Conservation (phyloP, 2,329 filamentous ascomycete species). For the Colletotrichum orbiculare region DNA sequence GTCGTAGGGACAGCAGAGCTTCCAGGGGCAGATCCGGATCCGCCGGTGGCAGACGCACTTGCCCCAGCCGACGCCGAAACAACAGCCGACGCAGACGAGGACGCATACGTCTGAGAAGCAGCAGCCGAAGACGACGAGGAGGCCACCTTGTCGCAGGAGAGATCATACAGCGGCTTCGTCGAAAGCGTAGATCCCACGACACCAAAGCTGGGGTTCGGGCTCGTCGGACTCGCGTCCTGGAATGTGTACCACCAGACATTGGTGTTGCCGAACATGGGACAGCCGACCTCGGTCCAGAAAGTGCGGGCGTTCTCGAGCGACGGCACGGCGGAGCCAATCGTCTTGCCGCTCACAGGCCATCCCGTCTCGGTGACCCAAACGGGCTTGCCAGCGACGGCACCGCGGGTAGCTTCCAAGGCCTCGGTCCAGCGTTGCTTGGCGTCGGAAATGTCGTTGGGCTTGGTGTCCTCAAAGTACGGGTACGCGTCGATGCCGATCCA, state of each 20-base stretch:
- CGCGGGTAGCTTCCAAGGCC: conserved; percentile 70
- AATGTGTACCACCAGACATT: conserved; percentile 84
- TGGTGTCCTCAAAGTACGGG: conserved; percentile 82
- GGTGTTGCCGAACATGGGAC: conserved; percentile 71
- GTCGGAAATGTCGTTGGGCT: conserved; percentile 72
- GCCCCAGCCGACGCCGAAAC: conserved; percentile 26
- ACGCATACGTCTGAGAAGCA: conserved; percentile 38
- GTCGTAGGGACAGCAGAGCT: conserved; percentile 30
- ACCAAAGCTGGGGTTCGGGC: conserved; percentile 77
- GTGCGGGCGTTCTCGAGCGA: conserved; percentile 75
- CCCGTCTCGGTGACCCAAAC: conserved; percentile 93
- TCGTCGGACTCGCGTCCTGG: conserved; percentile 70
- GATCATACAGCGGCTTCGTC: conserved; percentile 69
- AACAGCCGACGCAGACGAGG: conserved; percentile 24
- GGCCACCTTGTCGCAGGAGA: conserved; percentile 62
- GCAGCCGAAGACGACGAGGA: conserved; percentile 25
- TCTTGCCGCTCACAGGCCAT: conserved; percentile 80
- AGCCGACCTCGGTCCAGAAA: conserved; percentile 86
- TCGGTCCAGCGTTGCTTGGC: conserved; percentile 75
- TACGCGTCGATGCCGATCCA: conserved; percentile 89
- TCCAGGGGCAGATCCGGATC: conserved; percentile 34
- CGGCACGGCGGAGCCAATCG: conserved; percentile 70
- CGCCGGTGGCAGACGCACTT: conserved; percentile 6
- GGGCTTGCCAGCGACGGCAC: conserved; percentile 71
- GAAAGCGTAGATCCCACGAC: conserved; percentile 67